A percentile compares a stretch with the other conserved stretches of the same genome.
These are phyloP conservation scores for Monosporascus sp. DNA, from an alignment of 2,329 filamentous ascomycete genomes.

Conservation along the genomic window DNA sequence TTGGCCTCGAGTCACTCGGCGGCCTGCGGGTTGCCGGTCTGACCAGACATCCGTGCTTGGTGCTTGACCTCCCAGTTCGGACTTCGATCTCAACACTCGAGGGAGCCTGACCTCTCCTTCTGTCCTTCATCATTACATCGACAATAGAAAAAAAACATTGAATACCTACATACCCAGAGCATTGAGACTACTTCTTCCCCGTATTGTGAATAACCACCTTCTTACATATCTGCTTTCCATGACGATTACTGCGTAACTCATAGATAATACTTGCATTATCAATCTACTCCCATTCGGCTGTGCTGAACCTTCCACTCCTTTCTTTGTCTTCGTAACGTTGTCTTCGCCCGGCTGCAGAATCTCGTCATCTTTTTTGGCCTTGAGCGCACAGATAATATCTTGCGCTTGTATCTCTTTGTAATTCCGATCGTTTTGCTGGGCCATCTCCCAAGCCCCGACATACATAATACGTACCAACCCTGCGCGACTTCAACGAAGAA, in stretches of 20 bases:
- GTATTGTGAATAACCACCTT: background rate
- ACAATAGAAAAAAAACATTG: background rate
- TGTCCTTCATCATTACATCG: background rate
- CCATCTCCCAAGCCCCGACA: background rate
- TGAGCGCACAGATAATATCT: background rate
- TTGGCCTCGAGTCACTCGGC: background rate
- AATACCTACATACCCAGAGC: background rate
- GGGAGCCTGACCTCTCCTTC: background rate
- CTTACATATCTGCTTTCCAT: background rate
- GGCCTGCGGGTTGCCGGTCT: background rate
- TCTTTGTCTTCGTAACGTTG: conserved; percentile 2
- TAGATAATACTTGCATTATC: background rate
- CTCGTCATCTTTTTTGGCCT: conserved; percentile 1
- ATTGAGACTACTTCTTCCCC: background rate
- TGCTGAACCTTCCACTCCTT: conserved; percentile 11
- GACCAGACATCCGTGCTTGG: background rate
- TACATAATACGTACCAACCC: background rate
- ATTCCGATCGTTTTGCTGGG: background rate
- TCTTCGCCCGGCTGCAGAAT: conserved; percentile 2
- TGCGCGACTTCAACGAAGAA: background rate
- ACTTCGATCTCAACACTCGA: background rate
- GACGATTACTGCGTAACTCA: too few species aligned
- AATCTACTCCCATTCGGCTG: conserved; percentile 6
- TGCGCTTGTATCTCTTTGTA: background rate
- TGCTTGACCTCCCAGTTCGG: background rate